phyloP scores from a whole-genome alignment of 495 filamentous ascomycete genomes.

The Xanthoparmelia taractica region DNA sequence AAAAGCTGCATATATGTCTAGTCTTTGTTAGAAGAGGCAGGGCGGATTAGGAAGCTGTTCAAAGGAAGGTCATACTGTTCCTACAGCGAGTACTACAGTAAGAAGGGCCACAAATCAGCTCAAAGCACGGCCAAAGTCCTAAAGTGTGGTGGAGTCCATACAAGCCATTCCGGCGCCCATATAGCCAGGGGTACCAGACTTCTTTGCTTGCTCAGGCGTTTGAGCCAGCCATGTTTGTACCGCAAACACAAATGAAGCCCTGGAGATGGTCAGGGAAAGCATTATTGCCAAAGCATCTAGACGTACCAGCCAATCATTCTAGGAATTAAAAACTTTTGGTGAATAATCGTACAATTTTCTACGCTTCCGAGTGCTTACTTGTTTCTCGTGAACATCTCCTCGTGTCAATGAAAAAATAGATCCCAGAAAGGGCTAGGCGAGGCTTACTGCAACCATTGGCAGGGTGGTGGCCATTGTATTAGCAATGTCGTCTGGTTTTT shows the following conservation, averaged over 20 bases:
- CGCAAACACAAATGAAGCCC: constrained; percentile 76
- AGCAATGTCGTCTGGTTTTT: constrained; percentile 35
- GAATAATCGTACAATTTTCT: constrained; percentile 3
- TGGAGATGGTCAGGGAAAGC: constrained; percentile 29
- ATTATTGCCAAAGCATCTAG: no score
- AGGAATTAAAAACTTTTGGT: neutral
- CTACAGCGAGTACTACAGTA: constrained; percentile 75
- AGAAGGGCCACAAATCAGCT: constrained; percentile 14
- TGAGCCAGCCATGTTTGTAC: constrained; percentile 83
- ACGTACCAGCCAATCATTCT: constrained; percentile 75
- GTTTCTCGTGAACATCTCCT: constrained; percentile 80
- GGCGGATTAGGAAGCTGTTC: neutral
- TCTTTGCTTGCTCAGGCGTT: constrained; percentile 64
- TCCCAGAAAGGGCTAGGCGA: constrained; percentile 3
- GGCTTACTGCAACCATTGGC: constrained; percentile 78
- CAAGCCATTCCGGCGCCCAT: constrained; percentile 80
- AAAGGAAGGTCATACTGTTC: constrained; percentile 46
- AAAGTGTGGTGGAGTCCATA: constrained; percentile 39
- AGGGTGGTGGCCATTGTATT: constrained; percentile 60
- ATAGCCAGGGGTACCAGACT: constrained; percentile 63
- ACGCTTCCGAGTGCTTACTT: constrained; percentile 46
- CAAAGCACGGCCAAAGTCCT: neutral
- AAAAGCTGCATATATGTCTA: constrained; percentile 81
- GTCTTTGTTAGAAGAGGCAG: neutral
- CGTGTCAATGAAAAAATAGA: constrained; percentile 1